A percentile compares a stretch with the other conserved stretches of the same genome.
phyloP scores from a whole-genome alignment of 1,139 yeast genomes.

The Diutina neorugosa region DNA sequence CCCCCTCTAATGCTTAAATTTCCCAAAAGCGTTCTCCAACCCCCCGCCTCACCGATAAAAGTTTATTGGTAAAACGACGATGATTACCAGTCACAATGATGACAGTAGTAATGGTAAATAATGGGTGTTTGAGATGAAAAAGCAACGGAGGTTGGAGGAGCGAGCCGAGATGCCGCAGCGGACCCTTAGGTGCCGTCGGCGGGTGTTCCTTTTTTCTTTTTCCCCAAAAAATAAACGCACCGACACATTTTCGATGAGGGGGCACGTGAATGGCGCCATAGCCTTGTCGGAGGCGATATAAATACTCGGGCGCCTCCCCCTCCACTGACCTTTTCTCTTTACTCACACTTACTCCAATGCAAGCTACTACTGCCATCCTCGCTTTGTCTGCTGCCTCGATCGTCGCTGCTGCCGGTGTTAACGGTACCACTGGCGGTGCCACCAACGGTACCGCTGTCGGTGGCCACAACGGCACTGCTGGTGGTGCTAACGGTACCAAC shows the following conservation, averaged over 20 bases:
- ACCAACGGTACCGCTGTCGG: neutral
- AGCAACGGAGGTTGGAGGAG: neutral
- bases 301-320: neutral
- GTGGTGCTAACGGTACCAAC: neutral
- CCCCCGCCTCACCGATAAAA: no score
- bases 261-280: neutral
- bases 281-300: neutral
- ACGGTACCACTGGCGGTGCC: slow-evolving; percentile 1
- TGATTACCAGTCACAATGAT: no score
- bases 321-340: neutral
- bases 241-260: neutral
- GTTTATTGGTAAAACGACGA: no score
- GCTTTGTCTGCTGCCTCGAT: slow-evolving; percentile 3
- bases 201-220: neutral
- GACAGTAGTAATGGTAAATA: neutral
- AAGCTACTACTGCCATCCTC: slow-evolving; percentile 3
- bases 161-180: neutral
- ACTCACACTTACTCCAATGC: neutral
- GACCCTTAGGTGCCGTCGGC: neutral
- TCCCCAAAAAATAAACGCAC: neutral
- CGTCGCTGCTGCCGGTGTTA: neutral
- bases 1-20: no score
- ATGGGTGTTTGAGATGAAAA: neutral
- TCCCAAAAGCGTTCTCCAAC: no score
- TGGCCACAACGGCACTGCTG: neutral